Evolutionary conservation across 208 protist genomes (phyloP).

Genomic region (Herpetomonas tarakana): DNA sequence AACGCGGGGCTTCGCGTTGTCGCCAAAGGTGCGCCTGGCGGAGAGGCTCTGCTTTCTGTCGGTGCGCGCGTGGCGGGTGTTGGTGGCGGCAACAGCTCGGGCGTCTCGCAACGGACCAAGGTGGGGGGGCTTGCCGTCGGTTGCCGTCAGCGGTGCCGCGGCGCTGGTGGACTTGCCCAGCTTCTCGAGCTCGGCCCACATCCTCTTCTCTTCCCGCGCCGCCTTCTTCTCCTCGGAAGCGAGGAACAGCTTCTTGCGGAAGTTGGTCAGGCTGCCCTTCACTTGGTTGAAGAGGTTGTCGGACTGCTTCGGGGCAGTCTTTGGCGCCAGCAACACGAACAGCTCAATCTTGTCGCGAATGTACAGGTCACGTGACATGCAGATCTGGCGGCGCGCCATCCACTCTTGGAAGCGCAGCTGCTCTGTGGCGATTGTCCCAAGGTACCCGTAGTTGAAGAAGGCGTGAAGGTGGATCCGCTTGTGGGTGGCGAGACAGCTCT

Average conservation of each 20-base stretch:
- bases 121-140: too few relatives aligned
- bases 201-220: neutral
- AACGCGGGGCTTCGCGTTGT: neutral
- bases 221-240: neutral
- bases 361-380: constrained; percentile 59
- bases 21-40: neutral
- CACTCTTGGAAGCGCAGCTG: constrained; percentile 39
- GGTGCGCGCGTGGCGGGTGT: neutral
- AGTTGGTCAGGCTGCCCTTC: neutral
- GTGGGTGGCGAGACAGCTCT: too few relatives aligned
- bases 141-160: neutral
- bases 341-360: constrained; percentile 65
- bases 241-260: neutral
- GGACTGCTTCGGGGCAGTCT: neutral
- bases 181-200: neutral
- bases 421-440: constrained; percentile 36
- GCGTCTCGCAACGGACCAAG: too few relatives aligned
- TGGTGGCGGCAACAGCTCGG: neutral
- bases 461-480: constrained; percentile 26
- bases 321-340: constrained; percentile 27
- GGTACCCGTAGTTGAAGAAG: constrained; percentile 56
- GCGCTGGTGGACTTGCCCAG: neutral
- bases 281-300: neutral
- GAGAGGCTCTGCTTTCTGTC: neutral
- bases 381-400: constrained; percentile 44